Percentiles rank a stretch among this genome's conserved stretches.
phyloP scores from a whole-genome alignment of 306 rosid species.

The Morella rubra region DNA sequence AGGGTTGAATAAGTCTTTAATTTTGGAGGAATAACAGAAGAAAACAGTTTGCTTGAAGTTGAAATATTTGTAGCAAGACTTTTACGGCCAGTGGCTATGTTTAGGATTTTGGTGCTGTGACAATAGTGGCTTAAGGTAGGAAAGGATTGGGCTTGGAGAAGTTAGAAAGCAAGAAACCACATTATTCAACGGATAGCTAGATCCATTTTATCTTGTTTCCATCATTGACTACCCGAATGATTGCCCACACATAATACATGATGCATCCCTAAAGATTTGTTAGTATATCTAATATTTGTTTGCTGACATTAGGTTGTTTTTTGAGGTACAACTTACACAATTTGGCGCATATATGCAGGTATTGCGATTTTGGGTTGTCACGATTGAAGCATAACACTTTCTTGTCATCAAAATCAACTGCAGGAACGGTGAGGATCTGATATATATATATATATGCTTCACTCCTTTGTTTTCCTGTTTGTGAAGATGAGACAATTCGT shows the following conservation, averaged over 20 bases:
- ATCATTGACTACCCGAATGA: too few species aligned
- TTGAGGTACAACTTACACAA: neutral
- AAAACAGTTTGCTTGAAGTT: neutral
- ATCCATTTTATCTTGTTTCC: too few species aligned
- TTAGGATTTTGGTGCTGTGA: neutral
- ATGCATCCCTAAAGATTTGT: neutral
- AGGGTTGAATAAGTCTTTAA: too few species aligned
- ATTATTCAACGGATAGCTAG: too few species aligned
- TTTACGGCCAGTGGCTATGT: neutral
- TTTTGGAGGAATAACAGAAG: too few species aligned
- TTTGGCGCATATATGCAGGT: constrained; percentile 46
- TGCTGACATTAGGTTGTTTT: too few species aligned
- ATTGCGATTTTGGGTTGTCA: constrained; percentile 91
- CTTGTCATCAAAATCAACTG: constrained; percentile 97
- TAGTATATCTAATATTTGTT: neutral
- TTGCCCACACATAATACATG: too few species aligned
- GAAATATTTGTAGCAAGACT: neutral
- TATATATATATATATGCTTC: neutral
- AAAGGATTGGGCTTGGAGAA: neutral
- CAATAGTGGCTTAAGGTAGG: neutral
- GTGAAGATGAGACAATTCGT: constrained; percentile 24
- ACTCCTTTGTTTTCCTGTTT: constrained; percentile 15
- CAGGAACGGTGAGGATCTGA: constrained; percentile 91
- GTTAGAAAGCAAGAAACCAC: neutral
- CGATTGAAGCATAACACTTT: constrained; percentile 96